Percentiles rank a stretch among this genome's conserved stretches.
phyloP scores from a whole-genome alignment of 306 rosid species.

The Lotus japonicus region DNA sequence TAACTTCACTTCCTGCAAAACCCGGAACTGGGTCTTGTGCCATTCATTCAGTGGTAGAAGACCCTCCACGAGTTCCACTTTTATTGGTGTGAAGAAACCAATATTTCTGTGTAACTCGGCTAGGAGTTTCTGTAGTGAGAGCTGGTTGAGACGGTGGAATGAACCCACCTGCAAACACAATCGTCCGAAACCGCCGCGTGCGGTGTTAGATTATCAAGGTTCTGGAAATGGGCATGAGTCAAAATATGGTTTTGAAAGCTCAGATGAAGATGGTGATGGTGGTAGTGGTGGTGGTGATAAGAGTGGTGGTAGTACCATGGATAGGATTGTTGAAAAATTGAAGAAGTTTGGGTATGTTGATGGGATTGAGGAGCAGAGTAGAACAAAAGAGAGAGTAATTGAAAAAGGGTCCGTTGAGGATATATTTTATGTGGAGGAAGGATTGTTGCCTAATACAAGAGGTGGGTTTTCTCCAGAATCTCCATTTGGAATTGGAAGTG shows the following conservation, averaged over 20 bases:
- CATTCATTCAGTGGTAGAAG: constrained; percentile 18
- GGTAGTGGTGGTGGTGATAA: constrained; percentile 24
- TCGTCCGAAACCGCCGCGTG: constrained; percentile 48
- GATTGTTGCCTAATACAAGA: constrained; percentile 69
- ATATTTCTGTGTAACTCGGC: constrained; percentile 1
- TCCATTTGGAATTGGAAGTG: constrained; percentile 53
- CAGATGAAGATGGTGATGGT: constrained; percentile 20
- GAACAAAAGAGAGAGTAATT: constrained; percentile 33
- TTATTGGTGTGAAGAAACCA: constrained; percentile 19
- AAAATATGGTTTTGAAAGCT: constrained; percentile 21
- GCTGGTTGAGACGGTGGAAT: constrained; percentile 73
- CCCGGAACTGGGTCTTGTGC: constrained; percentile 6
- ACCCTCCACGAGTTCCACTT: constrained; percentile 26
- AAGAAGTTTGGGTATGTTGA: constrained; percentile 73
- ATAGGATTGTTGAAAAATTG: constrained; percentile 73
- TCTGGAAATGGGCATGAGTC: constrained; percentile 41
- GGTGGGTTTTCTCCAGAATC: constrained; percentile 78
- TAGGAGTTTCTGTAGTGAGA: constrained; percentile 23
- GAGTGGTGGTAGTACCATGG: constrained; percentile 65
- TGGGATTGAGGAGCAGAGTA: constrained; percentile 28
- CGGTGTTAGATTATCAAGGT: constrained; percentile 42
- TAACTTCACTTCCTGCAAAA: constrained; percentile 17
- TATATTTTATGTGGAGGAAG: constrained; percentile 78
- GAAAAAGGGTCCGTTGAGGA: constrained; percentile 95
- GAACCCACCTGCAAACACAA: constrained; percentile 27